Evolutionary conservation across 202 grass and related monocot genomes (phyloP).

Genomic region (Carex arenaria): DNA sequence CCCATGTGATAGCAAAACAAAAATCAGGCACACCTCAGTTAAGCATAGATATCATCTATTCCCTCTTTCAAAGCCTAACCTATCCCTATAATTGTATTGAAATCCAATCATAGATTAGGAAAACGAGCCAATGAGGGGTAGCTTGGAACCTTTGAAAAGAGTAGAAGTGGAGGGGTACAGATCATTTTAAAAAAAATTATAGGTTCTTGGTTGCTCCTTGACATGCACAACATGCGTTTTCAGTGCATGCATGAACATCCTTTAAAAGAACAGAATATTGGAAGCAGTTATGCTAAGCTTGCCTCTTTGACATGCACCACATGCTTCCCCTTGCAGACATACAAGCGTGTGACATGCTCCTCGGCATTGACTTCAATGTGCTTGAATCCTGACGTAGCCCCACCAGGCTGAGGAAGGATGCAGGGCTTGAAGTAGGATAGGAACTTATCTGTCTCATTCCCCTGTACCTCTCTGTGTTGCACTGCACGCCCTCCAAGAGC

Average conservation of each 20-base stretch:
- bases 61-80: not conserved
- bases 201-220: not conserved
- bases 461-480: conserved; percentile 88
- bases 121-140: not conserved
- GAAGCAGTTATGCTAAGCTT: conserved; percentile 31
- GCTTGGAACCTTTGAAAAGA: not conserved
- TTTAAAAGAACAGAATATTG: not conserved
- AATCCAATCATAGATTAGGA: not conserved
- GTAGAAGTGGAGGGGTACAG: not conserved
- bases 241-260: not conserved
- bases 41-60: not conserved
- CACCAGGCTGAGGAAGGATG: conserved; percentile 90
- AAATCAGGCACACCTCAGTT: not conserved
- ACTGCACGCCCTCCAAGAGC: conserved; percentile 86
- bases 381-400: conserved; percentile 77
- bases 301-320: conserved; percentile 98
- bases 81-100: not conserved
- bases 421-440: conserved; percentile 96
- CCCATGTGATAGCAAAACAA: not conserved
- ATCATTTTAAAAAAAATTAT: not conserved
- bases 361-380: conserved; percentile 68
- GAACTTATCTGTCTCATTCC: conserved; percentile 92
- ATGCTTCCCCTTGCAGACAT: conserved; percentile 89
- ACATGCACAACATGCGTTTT: not conserved
- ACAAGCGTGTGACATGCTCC: conserved; percentile 71